Evolutionary conservation across 2,329 filamentous ascomycete genomes (phyloP), one percentile per base, ranked within the genome.

Genomic region (Ophiosphaerella herpotricha): DNA sequence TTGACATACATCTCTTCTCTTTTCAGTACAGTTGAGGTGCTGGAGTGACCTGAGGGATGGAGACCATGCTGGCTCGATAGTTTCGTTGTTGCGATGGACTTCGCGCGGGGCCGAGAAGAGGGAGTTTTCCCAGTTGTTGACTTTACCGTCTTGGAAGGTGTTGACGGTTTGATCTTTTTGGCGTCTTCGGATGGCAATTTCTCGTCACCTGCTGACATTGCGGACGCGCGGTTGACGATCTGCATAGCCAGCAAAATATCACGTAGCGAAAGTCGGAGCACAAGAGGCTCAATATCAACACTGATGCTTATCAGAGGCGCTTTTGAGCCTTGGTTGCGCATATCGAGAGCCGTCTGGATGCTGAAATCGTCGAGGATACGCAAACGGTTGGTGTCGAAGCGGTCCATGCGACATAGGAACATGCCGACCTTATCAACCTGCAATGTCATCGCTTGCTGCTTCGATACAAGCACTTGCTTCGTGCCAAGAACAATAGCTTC

Each of bases 401-500:
- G 90, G 73, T 99, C 95, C 94, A 99, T 99, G 11, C 94, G 89
- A 69, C 95, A 99, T 29, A 99, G 75, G 72, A 97, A 99, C 94
- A 99, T 99, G 61, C 94, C 94, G 45, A 97, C 84, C 67, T 97
- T 87, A 7, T 91, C 92, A 2, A 99, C 85, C 68, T 99, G 93
- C 67, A 99, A 82, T 1, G 94, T 97, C 61, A 95, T 82, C 7
- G 93, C 90, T 76, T 97, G 91, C 71, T 99, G 95, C 64, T 96
- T 89, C 2, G 93, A 96, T 9, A 97, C 81, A 2, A 97, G 81
- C 11, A 97, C 85, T 71, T 99, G 92, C 70, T 97, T 96, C 2
- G 92, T 96, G 41, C 91, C 90, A 21, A 99, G 80, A 0, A 99
- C 95, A 61, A 99, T 95, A 2, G 94, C 94, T 70, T 99, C 95